Conservation (phyloP, 306 rosid genomes). For the Quercus rubra region DNA sequence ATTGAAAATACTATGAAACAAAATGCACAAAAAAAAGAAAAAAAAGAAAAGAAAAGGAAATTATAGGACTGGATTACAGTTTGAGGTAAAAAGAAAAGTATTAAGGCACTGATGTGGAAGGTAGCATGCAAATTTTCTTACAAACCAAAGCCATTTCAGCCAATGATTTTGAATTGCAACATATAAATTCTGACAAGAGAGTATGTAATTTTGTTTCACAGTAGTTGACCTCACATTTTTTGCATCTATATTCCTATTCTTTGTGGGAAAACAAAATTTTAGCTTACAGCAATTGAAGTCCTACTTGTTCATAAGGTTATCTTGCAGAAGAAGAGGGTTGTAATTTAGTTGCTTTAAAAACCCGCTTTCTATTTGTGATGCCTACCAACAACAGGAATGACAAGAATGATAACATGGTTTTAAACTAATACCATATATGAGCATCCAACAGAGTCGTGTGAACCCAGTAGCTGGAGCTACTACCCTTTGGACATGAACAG, state of each 20-base stretch:
- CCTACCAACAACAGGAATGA: neutral
- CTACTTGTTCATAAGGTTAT: neutral
- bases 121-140: neutral
- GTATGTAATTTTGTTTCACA: too few species aligned
- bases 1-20: too few species aligned
- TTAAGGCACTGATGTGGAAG: neutral
- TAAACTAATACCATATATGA: too few species aligned
- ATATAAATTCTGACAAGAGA: neutral
- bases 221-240: neutral
- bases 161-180: neutral
- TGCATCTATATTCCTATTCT: neutral
- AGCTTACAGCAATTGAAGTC: neutral
- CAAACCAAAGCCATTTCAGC: neutral
- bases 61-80: neutral
- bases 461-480: too few species aligned
- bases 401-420: too few species aligned
- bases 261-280: neutral
- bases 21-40: neutral
- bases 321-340: neutral
- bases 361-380: neutral
- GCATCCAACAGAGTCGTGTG: too few species aligned
- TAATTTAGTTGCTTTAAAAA: neutral
- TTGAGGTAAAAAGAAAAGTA: neutral
- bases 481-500: too few species aligned
- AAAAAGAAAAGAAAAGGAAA: neutral